phyloP scores from a whole-genome alignment of 2,329 filamentous ascomycete genomes.

The Davidsoniella neocaledoniae region DNA sequence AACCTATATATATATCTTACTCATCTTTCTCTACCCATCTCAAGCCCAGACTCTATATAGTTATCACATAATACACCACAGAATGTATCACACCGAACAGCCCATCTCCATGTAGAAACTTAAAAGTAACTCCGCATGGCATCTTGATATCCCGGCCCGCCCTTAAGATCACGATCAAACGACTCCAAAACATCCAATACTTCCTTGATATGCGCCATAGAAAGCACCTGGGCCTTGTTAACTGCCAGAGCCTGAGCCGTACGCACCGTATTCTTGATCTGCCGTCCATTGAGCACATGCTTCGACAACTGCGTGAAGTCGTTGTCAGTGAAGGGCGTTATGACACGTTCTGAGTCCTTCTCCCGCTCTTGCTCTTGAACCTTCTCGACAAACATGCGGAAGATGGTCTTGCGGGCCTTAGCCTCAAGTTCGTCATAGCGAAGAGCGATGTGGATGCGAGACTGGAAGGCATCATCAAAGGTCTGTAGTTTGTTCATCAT shows the following conservation, averaged over 20 bases:
- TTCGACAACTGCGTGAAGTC: conserved; percentile 24
- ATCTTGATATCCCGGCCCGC: conserved; percentile 63
- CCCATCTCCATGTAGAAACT: neutral
- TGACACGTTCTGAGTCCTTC: neutral
- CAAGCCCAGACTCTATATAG: too few species aligned
- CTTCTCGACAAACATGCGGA: conserved; percentile 66
- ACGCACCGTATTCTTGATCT: conserved; percentile 36
- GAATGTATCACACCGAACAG: too few species aligned
- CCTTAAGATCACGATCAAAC: conserved; percentile 71
- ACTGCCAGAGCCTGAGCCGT: conserved; percentile 58
- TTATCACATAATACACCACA: too few species aligned
- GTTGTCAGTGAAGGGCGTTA: conserved; percentile 16
- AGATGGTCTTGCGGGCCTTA: conserved; percentile 62
- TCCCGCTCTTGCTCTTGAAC: conserved; percentile 42
- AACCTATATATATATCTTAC: too few species aligned
- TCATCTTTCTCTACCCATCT: too few species aligned
- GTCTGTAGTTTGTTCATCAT: conserved; percentile 28
- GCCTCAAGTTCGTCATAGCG: conserved; percentile 58
- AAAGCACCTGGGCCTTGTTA: conserved; percentile 52
- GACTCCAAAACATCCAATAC: conserved; percentile 72
- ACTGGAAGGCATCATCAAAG: conserved; percentile 83
- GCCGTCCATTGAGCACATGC: conserved; percentile 28
- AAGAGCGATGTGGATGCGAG: conserved; percentile 70
- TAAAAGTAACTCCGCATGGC: conserved; percentile 68
- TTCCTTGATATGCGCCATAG: conserved; percentile 63